Evolutionary conservation across 2,329 filamentous ascomycete genomes (phyloP).

Genomic region (Graphilbum ipis-grandicollis): DNA sequence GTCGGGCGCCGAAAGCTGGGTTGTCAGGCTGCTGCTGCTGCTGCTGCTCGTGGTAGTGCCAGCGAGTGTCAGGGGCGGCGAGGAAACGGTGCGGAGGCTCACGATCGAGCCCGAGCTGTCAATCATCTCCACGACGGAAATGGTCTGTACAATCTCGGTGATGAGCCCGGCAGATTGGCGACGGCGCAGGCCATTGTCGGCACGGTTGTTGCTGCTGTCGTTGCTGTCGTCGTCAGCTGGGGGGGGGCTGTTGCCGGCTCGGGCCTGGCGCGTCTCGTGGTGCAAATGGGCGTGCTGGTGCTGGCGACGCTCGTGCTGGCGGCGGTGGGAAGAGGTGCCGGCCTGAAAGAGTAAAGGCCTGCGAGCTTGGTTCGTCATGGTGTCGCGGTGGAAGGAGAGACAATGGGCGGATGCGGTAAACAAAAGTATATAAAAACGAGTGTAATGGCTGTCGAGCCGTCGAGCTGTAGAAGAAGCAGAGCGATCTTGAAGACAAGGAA

Average conservation of each 20-base stretch:
- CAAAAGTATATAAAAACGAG: too few species aligned
- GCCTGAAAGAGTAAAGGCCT: slow-evolving; percentile 32
- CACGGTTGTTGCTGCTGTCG: too few species aligned
- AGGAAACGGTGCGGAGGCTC: slow-evolving; percentile 23
- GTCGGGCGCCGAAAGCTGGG: too few species aligned
- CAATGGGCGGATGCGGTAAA: too few species aligned
- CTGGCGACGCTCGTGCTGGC: background rate
- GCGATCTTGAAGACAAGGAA: too few species aligned
- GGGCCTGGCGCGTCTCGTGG: slow-evolving; percentile 4
- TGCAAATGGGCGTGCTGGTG: background rate
- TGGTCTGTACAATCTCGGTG: slow-evolving; percentile 32
- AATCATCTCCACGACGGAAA: slow-evolving; percentile 35
- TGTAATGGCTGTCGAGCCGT: too few species aligned
- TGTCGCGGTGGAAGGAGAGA: slow-evolving; percentile 16
- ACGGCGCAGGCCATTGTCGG: slow-evolving; percentile 6
- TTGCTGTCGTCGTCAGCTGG: background rate
- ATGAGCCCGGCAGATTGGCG: slow-evolving; percentile 17
- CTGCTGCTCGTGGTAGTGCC: background rate
- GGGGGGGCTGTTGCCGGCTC: slow-evolving; percentile 6
- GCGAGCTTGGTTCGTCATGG: slow-evolving; percentile 26
- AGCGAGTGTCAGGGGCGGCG: slow-evolving; percentile 12
- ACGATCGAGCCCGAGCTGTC: slow-evolving; percentile 28
- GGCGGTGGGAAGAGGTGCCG: slow-evolving; percentile 14
- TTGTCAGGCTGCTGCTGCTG: too few species aligned
- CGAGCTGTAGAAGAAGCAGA: too few species aligned